Conservation (phyloP, 108 stramenopile genomes). For the Discostella pseudostelligera region DNA sequence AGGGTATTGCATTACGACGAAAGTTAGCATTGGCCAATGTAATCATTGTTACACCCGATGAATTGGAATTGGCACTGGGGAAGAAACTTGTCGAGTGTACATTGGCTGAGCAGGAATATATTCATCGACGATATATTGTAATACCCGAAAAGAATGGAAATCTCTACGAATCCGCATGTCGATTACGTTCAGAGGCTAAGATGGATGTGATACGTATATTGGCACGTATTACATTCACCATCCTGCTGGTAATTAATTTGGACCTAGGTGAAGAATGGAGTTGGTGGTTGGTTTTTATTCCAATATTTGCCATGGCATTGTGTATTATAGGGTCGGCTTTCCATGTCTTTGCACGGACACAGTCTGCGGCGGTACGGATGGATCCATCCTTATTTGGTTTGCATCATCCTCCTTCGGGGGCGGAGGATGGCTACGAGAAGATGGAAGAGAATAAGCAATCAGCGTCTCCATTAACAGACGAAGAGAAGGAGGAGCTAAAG, state of each 20-base stretch:
- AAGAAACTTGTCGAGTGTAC: constrained; percentile 75
- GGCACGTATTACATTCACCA: constrained; percentile 59
- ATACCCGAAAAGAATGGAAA: constrained; percentile 61
- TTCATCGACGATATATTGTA: constrained; percentile 68
- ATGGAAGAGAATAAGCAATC: constrained; percentile 26
- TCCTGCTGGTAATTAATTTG: constrained; percentile 66
- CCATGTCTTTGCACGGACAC: constrained; percentile 60
- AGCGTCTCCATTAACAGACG: constrained; percentile 53
- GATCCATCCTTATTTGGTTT: constrained; percentile 67
- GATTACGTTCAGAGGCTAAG: constrained; percentile 56
- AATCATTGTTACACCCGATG: constrained; percentile 73
- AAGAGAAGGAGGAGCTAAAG: constrained; percentile 81
- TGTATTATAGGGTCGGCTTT: constrained; percentile 63
- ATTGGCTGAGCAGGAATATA: constrained; percentile 62
- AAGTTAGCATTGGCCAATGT: constrained; percentile 63
- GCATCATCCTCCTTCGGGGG: constrained; percentile 15
- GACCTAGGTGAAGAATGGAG: constrained; percentile 61
- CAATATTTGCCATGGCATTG: constrained; percentile 62
- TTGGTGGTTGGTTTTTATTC: constrained; percentile 87
- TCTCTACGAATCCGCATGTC: constrained; percentile 64
- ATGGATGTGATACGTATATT: constrained; percentile 62
- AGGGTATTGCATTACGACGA: constrained; percentile 62
- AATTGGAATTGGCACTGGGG: constrained; percentile 73
- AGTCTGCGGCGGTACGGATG: constrained; percentile 55
- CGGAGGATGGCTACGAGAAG: constrained; percentile 22